Percentiles rank a stretch among this genome's conserved stretches.
Conservation (phyloP, 768 basidiomycete genomes). For the Mycena vitilis region DNA sequence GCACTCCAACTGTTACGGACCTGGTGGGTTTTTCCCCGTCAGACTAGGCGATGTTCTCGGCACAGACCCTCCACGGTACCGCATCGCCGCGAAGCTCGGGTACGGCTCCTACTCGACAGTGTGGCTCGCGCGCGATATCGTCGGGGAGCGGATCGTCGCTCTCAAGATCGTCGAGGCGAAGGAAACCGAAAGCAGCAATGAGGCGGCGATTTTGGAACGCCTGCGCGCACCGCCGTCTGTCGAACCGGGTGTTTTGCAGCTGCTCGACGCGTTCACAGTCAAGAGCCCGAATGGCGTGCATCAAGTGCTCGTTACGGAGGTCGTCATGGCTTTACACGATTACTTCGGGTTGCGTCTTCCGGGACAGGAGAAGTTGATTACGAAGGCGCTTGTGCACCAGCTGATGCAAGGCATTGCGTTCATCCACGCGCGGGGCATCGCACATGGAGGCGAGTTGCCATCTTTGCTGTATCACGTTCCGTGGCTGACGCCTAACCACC, state of each 20-base stretch:
- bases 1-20: background rate
- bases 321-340: background rate
- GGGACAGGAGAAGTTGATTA: background rate
- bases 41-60: slow-evolving; percentile 3
- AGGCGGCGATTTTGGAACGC: slow-evolving; percentile 5
- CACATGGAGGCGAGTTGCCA: slow-evolving; percentile 8
- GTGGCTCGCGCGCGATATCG: slow-evolving; percentile 10
- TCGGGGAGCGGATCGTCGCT: background rate
- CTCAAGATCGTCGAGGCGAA: background rate
- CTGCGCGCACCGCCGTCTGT: background rate
- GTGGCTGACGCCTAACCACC: background rate
- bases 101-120: slow-evolving; percentile 2
- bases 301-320: slow-evolving; percentile 14
- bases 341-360: background rate
- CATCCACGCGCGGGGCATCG: slow-evolving; percentile 11
- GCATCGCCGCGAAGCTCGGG: slow-evolving; percentile 4
- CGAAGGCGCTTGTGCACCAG: background rate
- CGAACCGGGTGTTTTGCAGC: slow-evolving; percentile 10
- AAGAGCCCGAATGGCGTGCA: slow-evolving; percentile 11
- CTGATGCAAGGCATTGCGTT: slow-evolving; percentile 4
- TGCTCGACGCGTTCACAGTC: background rate
- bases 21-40: slow-evolving; percentile 11
- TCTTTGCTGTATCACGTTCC: background rate
- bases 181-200: background rate
- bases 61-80: slow-evolving; percentile 10